A percentile compares a stretch with the other conserved stretches of the same genome.
Evolutionary conservation across 1,284 basidiomycete species (phyloP).

Genomic region (Trichosporon ovoides): DNA sequence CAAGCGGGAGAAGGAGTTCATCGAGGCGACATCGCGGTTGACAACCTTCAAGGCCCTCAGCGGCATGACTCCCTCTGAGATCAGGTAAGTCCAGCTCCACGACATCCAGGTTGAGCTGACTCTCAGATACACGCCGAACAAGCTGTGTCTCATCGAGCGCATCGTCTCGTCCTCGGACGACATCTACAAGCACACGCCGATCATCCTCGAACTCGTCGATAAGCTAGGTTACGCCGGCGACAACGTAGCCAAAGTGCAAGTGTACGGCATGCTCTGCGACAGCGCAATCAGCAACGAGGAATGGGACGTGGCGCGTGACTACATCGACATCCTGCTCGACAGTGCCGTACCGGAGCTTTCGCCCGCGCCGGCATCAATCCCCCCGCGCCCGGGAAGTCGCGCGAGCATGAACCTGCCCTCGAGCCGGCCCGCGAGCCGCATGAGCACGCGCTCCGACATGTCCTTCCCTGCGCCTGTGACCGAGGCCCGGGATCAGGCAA

Average conservation of each 20-base stretch:
- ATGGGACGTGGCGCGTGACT: constrained; percentile 65
- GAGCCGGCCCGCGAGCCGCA: neutral
- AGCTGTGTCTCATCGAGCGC: constrained; percentile 67
- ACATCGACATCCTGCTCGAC: constrained; percentile 65
- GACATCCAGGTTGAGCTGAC: neutral
- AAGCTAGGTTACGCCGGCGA: constrained; percentile 77
- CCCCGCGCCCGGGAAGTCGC: neutral
- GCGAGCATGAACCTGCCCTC: no score
- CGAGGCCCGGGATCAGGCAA: neutral
- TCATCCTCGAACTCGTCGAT: constrained; percentile 77
- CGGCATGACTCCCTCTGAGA: constrained; percentile 75
- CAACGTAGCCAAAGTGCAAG: constrained; percentile 66
- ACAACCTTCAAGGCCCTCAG: constrained; percentile 68
- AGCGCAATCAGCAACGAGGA: constrained; percentile 75
- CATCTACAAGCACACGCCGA: constrained; percentile 80
- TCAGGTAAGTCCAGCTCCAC: constrained; percentile 58
- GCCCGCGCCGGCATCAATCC: neutral
- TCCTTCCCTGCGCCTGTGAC: neutral
- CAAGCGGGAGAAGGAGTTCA: constrained; percentile 73
- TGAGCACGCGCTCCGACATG: neutral
- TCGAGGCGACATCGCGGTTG: constrained; percentile 72
- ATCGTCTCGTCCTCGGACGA: constrained; percentile 74
- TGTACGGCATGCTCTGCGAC: constrained; percentile 79
- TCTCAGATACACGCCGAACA: constrained; percentile 63
- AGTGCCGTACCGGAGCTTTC: constrained; percentile 50